Evolutionary conservation across 306 rosid species (phyloP).

Genomic region (Heteromeles arbutifolia): DNA sequence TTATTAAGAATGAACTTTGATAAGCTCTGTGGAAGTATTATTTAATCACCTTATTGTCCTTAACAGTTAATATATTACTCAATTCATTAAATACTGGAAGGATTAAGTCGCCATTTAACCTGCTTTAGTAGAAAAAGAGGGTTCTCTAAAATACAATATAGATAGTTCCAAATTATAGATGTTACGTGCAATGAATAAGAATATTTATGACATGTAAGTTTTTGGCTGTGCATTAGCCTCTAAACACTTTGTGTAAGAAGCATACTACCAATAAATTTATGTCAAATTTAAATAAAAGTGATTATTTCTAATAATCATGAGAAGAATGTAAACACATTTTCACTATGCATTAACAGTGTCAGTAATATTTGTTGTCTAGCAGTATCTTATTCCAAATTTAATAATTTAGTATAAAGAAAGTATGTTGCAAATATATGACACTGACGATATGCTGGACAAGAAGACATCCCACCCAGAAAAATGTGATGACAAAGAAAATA

Average conservation of each 20-base stretch:
- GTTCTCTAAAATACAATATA: no score
- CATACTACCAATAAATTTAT: not conserved
- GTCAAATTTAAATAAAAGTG: no score
- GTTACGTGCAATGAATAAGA: not conserved
- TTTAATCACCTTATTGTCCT: no score
- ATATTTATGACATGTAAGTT: not conserved
- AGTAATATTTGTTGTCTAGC: no score
- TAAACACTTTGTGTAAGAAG: not conserved
- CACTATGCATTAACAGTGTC: no score
- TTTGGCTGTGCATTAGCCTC: not conserved
- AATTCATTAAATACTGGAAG: no score
- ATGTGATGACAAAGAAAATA: not conserved
- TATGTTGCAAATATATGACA: not conserved
- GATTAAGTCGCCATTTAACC: no score
- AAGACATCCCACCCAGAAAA: not conserved
- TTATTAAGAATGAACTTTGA: not conserved
- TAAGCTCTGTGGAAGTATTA: not conserved
- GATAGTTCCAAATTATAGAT: not conserved
- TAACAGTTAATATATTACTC: no score
- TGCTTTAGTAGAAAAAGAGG: no score
- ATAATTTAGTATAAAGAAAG: not conserved
- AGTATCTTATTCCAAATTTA: no score
- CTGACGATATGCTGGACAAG: not conserved
- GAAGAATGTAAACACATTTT: no score
- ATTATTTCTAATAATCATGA: no score